Evolutionary conservation across 495 filamentous ascomycete species (phyloP).

Genomic region (Penicillium mononematosum): DNA sequence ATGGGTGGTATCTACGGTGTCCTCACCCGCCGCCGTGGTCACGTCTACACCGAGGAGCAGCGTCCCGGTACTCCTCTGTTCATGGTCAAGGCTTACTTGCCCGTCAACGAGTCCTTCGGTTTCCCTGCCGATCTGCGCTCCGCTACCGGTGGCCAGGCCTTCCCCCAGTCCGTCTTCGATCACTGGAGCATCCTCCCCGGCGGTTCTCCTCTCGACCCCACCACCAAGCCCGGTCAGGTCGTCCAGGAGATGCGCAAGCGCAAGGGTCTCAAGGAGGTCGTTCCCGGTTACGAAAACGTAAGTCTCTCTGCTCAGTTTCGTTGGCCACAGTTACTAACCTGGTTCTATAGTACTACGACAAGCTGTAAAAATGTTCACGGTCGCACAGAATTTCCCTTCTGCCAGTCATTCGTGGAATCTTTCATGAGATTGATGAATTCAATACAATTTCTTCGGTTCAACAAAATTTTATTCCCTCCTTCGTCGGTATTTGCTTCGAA

Average conservation of each 20-base stretch:
- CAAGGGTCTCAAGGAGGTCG: conserved; percentile 97
- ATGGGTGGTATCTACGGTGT: conserved; percentile 99
- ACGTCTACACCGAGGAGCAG: conserved; percentile 98
- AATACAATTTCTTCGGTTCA: conserved; percentile 48
- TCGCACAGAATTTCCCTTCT: conserved; percentile 35
- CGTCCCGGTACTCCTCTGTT: conserved; percentile 97
- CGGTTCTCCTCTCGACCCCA: conserved; percentile 85
- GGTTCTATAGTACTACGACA: conserved; percentile 86
- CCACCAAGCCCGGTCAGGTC: conserved; percentile 80
- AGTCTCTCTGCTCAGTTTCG: conserved; percentile 44
- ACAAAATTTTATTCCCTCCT: conserved; percentile 30
- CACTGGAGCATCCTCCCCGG: conserved; percentile 95
- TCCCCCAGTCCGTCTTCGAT: conserved; percentile 98
- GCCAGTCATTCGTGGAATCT: conserved; percentile 40
- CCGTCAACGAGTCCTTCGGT: conserved; percentile 99
- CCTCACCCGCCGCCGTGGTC: conserved; percentile 94
- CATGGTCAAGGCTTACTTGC: conserved; percentile 99
- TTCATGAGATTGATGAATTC: conserved; percentile 54
- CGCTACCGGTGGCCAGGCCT: conserved; percentile 92
- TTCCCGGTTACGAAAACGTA: conserved; percentile 90
- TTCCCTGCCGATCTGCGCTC: conserved; percentile 97
- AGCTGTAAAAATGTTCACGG: conserved; percentile 70
- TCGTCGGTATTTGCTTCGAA: conserved; percentile 20
- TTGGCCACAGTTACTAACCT: conserved; percentile 52
- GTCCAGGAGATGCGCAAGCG: conserved; percentile 92